A percentile compares a stretch with the other conserved stretches of the same genome.
Conservation (phyloP, 352 stramenopile species). For the Blastocystis hominis region DNA sequence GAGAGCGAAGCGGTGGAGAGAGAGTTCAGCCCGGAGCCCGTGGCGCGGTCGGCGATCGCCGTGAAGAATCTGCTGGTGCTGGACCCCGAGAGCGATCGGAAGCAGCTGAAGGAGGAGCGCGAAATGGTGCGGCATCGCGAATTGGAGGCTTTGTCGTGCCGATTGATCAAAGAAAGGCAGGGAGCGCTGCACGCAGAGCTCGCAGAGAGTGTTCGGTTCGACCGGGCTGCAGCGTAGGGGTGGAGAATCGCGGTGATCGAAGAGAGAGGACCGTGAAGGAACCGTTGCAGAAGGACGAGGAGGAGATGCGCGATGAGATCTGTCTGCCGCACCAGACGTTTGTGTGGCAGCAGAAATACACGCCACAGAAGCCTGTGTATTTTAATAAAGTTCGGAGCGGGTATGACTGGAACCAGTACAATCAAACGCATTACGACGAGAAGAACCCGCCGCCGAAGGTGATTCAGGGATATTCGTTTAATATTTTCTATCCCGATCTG, state of each 20-base stretch:
- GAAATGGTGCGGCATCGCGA: slow-evolving; percentile 51
- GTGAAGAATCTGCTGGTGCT: background rate
- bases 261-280: slow-evolving; percentile 42
- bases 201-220: background rate
- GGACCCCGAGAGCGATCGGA: background rate
- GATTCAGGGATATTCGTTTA: slow-evolving; percentile 99
- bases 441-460: slow-evolving; percentile 98
- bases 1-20: slow-evolving; percentile 22
- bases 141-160: slow-evolving; percentile 13
- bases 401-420: slow-evolving; percentile 99
- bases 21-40: background rate
- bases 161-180: background rate
- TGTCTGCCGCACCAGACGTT: slow-evolving; percentile 69
- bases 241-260: background rate
- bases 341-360: slow-evolving; percentile 88
- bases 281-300: slow-evolving; percentile 60
- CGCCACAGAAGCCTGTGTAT: slow-evolving; percentile 90
- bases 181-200: background rate
- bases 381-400: slow-evolving; percentile 97
- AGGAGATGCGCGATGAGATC: slow-evolving; percentile 76
- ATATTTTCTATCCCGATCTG: slow-evolving; percentile 97
- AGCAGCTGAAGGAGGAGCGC: slow-evolving; percentile 8
- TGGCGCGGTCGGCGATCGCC: background rate
- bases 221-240: background rate
- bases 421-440: slow-evolving; percentile 97